Base-by-base conservation (phyloP, 1,284 basidiomycete species). In the Marasmius sp. region DNA sequence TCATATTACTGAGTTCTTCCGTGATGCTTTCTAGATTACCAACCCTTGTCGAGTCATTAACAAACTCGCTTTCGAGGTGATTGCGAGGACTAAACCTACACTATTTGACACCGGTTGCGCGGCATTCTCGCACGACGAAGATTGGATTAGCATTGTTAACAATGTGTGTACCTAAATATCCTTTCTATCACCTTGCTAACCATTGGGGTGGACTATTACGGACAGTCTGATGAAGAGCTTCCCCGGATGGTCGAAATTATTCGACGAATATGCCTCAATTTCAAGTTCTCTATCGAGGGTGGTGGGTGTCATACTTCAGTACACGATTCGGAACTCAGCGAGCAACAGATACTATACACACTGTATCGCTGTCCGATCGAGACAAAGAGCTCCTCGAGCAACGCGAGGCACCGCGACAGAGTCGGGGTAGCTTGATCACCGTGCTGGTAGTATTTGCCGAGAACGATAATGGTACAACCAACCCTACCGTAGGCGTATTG, bases 81-180 rank as follows among this genome's bases (percentile, higher is more conserved):
- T 27, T 27, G 27, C 27, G 27, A 27, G 27, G 27, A 27, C 5
- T 27, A 27, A 5, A 27, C 27, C 27, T 27, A 27, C 27, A 27
- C 27, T 27, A 27, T 27, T 27, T 2, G 5, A 2, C 27, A 27
- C 27, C 27, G 27, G 27, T 27, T 27, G 27, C 5, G 27, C 27
- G 27, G 27, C 27, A 27, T 27, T 27, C 27, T 27, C 27, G 27
- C 27, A 27, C 27, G 27, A 27, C 5, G 27, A 27, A 27, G 61
- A 63, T 37, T 63, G 61, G 61, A 54, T 54, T 16, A 34, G 52
- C 51, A 41, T 63, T 14, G 47, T 59, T 38, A 37, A 60, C 38
- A 41, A 63, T 52, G 61, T 27, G 5, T 57, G n/a, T 22, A 22
- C 16, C 6, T 18, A 27, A 5, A 27, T 27, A 27, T 27, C 5